Evolutionary conservation across 805 yeast genomes (phyloP), one percentile per base, ranked within the genome.

Genomic region (Candida railenensis): DNA sequence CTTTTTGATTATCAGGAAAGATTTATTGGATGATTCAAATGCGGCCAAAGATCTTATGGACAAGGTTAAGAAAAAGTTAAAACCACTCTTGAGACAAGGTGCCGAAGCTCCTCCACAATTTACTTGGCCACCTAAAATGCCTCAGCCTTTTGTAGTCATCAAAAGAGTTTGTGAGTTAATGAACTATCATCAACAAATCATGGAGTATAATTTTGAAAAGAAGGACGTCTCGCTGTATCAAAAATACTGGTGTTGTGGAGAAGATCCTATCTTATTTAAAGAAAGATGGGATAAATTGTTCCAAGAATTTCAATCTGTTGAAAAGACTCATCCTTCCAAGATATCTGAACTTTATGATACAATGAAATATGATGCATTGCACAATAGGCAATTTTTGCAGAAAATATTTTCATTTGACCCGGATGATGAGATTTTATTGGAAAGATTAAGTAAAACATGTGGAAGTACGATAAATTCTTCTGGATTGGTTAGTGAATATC

Each of bases 31-130:
- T 65, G 99, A 94, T 66, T 85, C 96, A 40, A 94, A 94, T 62
- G 99, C 99, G 1, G 99, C 99, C 2, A 94, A 94, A 61, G 97
- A 89, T 62, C 74, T 89, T 42, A 94, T 92, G 98, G 99, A 94
- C 61, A 88, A 90, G 60, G 99, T 94, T 34, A 94, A 94, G 67
- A 94, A 94, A 81, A 89, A 91, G 73, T 76, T 94, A 60, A 94
- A 94, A 67, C 97, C 98, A 1, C 73, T 94, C 58, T 73, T 94
- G 44, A 81, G 99, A 67, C 94, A 91, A 65, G 99, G 99, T 1
- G 88, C 89, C 46, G 96, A 89, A 56, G 97, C 98, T 0, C 98
- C 99, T 15, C 87, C 95, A 0, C 97, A 94, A 61, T 94, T 94
- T 66, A 88, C 99, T 0, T 94, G 99, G 99, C 99, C 99, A 0